Percentiles rank a stretch among this genome's conserved stretches.
These are phyloP conservation scores for Pichia rugopelliculosa DNA, from an alignment of 805 yeast genomes.

Conservation along the genomic window DNA sequence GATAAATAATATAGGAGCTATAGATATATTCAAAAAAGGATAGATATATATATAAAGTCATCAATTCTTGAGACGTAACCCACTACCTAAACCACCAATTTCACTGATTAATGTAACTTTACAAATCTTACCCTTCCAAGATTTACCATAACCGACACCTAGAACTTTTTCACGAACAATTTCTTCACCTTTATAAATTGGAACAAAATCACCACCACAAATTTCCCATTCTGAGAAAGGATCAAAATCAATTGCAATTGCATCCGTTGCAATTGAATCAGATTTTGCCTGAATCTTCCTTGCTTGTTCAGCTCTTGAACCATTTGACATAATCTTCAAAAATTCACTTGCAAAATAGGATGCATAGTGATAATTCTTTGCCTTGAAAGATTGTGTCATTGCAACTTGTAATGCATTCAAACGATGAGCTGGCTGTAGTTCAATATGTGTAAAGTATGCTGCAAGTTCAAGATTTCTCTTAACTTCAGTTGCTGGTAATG, in stretches of 20 bases:
- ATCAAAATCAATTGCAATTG: slow-evolving; percentile 85
- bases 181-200: slow-evolving; percentile 75
- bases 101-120: slow-evolving; percentile 65
- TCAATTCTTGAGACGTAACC: slow-evolving; percentile 47
- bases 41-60: neutral
- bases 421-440: slow-evolving; percentile 75
- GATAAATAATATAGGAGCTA: neutral
- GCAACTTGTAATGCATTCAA: slow-evolving; percentile 91
- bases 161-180: slow-evolving; percentile 72
- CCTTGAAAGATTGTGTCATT: slow-evolving; percentile 83
- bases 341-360: slow-evolving; percentile 84
- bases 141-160: slow-evolving; percentile 77
- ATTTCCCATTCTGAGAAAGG: slow-evolving; percentile 86
- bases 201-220: slow-evolving; percentile 81
- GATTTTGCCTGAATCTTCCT: slow-evolving; percentile 72
- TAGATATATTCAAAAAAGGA: neutral
- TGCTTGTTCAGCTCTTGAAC: slow-evolving; percentile 85
- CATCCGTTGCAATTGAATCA: slow-evolving; percentile 76
- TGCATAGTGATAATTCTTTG: slow-evolving; percentile 83
- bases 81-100: slow-evolving; percentile 90
- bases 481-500: slow-evolving; percentile 59
- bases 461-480: slow-evolving; percentile 92
- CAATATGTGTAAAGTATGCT: slow-evolving; percentile 85
- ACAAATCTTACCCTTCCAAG: slow-evolving; percentile 75
- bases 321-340: slow-evolving; percentile 58